Percentiles rank a stretch among this genome's conserved stretches.
Conservation (phyloP, 192 early-diverging fungal genomes). For the Backusella tarrabulga region DNA sequence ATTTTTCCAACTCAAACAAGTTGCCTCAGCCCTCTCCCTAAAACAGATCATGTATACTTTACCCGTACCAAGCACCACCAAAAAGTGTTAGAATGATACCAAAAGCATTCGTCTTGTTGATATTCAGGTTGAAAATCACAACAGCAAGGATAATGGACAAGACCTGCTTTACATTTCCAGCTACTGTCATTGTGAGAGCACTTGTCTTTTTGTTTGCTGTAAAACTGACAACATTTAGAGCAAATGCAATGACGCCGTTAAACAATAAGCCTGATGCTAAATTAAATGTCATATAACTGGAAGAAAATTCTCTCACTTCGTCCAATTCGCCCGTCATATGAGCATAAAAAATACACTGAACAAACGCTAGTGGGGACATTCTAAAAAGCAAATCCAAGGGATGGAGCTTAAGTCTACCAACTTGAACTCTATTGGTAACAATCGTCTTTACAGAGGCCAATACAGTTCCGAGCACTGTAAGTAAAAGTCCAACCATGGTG, state of each 20-base stretch:
- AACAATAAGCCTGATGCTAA: constrained; percentile 43
- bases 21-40: not conserved
- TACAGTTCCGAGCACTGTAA: constrained; percentile 66
- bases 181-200: constrained; percentile 64
- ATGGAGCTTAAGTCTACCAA: constrained; percentile 60
- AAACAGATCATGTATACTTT: constrained; percentile 3
- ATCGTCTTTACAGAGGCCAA: constrained; percentile 71
- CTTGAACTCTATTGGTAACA: constrained; percentile 65
- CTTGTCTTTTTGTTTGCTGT: constrained; percentile 64
- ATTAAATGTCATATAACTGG: constrained; percentile 14
- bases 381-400: constrained; percentile 66
- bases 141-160: constrained; percentile 64
- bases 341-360: constrained; percentile 41
- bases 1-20: not conserved
- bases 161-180: constrained; percentile 76
- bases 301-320: constrained; percentile 11
- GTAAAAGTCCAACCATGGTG: constrained; percentile 55
- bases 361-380: constrained; percentile 51
- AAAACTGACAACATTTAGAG: constrained; percentile 65
- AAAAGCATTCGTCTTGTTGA: constrained; percentile 52
- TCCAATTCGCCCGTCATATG: constrained; percentile 48
- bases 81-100: constrained; percentile 64
- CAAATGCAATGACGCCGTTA: constrained; percentile 68
- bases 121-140: constrained; percentile 58
- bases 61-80: constrained; percentile 60